Percentiles rank a stretch among this genome's conserved stretches.
phyloP scores from a whole-genome alignment of 2,329 filamentous ascomycete genomes.

The Elsinoe ampelina region DNA sequence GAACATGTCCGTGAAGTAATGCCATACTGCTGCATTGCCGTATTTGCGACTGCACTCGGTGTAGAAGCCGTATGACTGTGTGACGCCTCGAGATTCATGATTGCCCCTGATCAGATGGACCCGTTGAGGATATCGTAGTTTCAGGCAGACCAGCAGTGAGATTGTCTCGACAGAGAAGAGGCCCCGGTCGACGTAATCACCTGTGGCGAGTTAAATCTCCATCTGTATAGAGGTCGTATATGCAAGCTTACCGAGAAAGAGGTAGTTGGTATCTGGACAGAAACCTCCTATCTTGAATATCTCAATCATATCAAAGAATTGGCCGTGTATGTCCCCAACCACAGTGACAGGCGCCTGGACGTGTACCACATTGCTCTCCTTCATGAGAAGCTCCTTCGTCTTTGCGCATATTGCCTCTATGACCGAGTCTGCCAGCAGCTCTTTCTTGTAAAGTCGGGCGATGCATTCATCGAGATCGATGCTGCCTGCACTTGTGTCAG shows the following conservation, averaged over 20 bases:
- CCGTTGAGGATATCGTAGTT: slow-evolving; percentile 89
- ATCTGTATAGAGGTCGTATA: slow-evolving; percentile 14
- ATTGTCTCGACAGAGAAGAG: slow-evolving; percentile 99
- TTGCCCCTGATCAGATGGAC: slow-evolving; percentile 85
- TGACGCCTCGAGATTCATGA: slow-evolving; percentile 84
- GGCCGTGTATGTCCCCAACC: slow-evolving; percentile 95
- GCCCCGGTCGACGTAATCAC: slow-evolving; percentile 90
- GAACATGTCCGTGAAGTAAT: slow-evolving; percentile 99
- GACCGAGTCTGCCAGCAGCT: slow-evolving; percentile 91
- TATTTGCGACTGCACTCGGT: slow-evolving; percentile 98
- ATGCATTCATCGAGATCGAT: slow-evolving; percentile 99
- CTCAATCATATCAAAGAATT: slow-evolving; percentile 98
- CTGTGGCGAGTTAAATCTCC: slow-evolving; percentile 36
- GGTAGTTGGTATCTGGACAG: slow-evolving; percentile 95
- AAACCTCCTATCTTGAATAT: slow-evolving; percentile 98
- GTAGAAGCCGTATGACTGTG: slow-evolving; percentile 98
- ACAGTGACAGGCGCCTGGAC: slow-evolving; percentile 93
- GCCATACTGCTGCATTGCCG: slow-evolving; percentile 97
- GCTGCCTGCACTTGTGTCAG: slow-evolving; percentile 51
- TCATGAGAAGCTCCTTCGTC: slow-evolving; percentile 97
- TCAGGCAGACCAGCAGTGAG: slow-evolving; percentile 91
- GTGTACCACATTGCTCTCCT: slow-evolving; percentile 98
- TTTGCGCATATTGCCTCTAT: slow-evolving; percentile 99
- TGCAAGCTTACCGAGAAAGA: slow-evolving; percentile 68
- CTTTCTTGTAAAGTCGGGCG: slow-evolving; percentile 89